These are phyloP conservation scores for Haematococcus sp. DNA, from an alignment of 139 green algal genomes.

Conservation along the genomic window DNA sequence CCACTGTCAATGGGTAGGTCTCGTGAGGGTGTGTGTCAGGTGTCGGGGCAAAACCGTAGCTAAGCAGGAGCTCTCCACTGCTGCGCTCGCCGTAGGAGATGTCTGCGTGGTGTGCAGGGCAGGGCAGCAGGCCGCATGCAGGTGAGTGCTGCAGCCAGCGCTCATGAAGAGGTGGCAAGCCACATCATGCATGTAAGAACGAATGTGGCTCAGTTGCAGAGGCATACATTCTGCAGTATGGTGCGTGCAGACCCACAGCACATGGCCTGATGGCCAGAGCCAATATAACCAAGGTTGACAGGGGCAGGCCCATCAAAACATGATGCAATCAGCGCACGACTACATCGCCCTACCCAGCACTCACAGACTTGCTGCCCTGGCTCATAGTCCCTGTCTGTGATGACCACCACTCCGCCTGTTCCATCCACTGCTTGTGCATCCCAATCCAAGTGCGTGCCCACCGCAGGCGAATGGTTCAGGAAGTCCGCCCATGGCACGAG, in stretches of 20 bases:
- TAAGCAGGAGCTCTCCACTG: constrained; percentile 57
- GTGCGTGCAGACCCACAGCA: no score
- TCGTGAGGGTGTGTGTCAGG: constrained; percentile 53
- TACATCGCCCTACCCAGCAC: not conserved
- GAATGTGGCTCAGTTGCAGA: not conserved
- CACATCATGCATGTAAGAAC: not conserved
- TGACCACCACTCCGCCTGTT: not conserved
- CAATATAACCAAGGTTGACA: no score
- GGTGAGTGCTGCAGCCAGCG: not conserved
- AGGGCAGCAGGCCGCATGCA: no score
- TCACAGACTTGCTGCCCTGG: constrained; percentile 9
- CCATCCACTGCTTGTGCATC: not conserved
- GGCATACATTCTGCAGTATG: no score
- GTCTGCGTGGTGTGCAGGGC: constrained; percentile 5
- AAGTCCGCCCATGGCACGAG: constrained; percentile 71
- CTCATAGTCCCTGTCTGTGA: not conserved
- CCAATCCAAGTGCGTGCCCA: constrained; percentile 34
- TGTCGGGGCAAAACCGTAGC: constrained; percentile 65
- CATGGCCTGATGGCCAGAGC: no score
- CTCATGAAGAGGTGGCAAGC: not conserved
- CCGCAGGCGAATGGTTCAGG: constrained; percentile 54
- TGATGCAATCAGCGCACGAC: no score
- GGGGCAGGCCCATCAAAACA: no score
- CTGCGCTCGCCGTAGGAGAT: constrained; percentile 56
- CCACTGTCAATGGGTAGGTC: constrained; percentile 18